A percentile compares a stretch with the other conserved stretches of the same genome.
Conservation (phyloP, 2,329 filamentous ascomycete genomes). For the Chrysoporthe cubensis region DNA sequence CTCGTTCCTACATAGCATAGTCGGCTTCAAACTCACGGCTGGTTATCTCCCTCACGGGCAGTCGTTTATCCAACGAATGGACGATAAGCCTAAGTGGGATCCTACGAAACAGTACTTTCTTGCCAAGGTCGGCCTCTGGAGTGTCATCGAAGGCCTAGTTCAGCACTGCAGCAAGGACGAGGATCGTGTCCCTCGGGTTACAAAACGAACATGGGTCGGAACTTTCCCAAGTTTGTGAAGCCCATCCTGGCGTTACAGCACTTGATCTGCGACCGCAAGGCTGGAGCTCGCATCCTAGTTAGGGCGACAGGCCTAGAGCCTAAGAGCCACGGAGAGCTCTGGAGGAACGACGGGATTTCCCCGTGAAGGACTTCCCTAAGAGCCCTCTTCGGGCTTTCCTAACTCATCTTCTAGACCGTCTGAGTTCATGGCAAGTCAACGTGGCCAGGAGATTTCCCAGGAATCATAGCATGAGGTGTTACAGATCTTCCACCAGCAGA, state of each 20-base stretch:
- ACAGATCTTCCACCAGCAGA: conserved; percentile 2
- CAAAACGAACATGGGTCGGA: conserved; percentile 44
- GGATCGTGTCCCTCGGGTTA: conserved; percentile 47
- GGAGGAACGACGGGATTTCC: conserved; percentile 44
- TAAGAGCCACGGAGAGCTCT: conserved; percentile 48
- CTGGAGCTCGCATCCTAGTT: conserved; percentile 47
- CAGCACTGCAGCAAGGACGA: conserved; percentile 31
- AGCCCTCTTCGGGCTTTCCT: background rate
- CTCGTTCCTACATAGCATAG: conserved; percentile 42
- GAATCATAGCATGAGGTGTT: conserved; percentile 18
- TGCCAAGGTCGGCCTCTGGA: conserved; percentile 42
- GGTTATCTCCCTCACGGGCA: conserved; percentile 25
- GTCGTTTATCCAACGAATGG: conserved; percentile 27
- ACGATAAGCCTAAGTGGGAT: conserved; percentile 31
- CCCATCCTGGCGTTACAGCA: conserved; percentile 33
- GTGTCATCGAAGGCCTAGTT: conserved; percentile 44
- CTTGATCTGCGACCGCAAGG: conserved; percentile 43
- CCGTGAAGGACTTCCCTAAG: conserved; percentile 34
- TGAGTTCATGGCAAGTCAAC: conserved; percentile 9
- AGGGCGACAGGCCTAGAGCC: conserved; percentile 45
- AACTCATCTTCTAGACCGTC: background rate
- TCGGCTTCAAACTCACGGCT: conserved; percentile 30
- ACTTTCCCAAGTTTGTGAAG: conserved; percentile 34
- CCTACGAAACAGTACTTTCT: conserved; percentile 32
- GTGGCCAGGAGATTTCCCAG: conserved; percentile 11